Percentiles rank a stretch among this genome's conserved stretches.
These are phyloP conservation scores for Lasiosphaeria miniovina DNA, from an alignment of 495 filamentous ascomycete genomes.

Conservation along the genomic window DNA sequence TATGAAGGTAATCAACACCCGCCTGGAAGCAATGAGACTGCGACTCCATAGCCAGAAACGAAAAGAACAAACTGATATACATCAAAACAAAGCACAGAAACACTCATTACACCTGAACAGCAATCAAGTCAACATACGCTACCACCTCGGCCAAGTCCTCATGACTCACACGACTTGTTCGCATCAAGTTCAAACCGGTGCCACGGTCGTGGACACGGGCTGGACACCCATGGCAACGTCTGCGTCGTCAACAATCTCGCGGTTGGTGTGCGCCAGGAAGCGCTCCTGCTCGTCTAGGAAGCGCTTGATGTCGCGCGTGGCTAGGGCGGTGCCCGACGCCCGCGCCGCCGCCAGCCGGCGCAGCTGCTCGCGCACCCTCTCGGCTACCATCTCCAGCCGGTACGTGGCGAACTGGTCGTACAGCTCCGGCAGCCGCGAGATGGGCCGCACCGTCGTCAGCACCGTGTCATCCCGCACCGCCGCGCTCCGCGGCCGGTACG, in stretches of 20 bases:
- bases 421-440: conserved; percentile 65
- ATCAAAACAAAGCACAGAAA: not conserved
- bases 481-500: conserved; percentile 61
- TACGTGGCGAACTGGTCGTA: conserved; percentile 70
- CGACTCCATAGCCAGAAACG: not conserved
- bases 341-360: conserved; percentile 44
- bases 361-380: conserved; percentile 49
- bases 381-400: conserved; percentile 66
- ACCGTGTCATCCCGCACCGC: conserved; percentile 63
- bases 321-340: conserved; percentile 39
- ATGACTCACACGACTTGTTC: not conserved
- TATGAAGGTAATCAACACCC: too few relatives aligned
- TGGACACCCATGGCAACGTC: conserved; percentile 46
- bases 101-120: not conserved
- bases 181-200: too few relatives aligned
- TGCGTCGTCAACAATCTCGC: conserved; percentile 55
- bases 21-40: too few relatives aligned
- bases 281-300: conserved; percentile 52
- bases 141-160: not conserved
- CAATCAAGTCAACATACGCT: not conserved
- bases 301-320: conserved; percentile 41
- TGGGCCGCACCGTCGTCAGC: conserved; percentile 61
- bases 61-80: not conserved
- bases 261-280: conserved; percentile 56
- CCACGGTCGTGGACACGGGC: not conserved